A percentile compares a stretch with the other conserved stretches of the same genome.
Conservation (phyloP, 345 rosid genomes). For the Hirschfeldia incana region DNA sequence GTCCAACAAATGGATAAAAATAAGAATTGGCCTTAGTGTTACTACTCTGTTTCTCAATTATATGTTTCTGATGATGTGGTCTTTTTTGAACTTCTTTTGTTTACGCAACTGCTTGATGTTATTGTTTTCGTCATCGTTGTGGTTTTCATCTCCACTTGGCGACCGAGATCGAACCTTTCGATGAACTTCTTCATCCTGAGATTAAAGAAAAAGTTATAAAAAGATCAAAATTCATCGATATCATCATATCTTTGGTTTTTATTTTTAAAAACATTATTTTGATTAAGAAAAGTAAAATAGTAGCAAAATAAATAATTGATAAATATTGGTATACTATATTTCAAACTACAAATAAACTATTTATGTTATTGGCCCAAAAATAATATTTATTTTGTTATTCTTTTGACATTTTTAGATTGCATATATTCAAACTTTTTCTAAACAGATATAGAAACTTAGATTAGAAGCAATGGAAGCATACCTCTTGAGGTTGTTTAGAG, state of each 20-base stretch:
- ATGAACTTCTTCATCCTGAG: conserved; percentile 10
- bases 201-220: not conserved
- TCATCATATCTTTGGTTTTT: not conserved
- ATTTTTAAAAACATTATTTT: not conserved
- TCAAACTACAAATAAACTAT: not conserved
- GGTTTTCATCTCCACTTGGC: not conserved
- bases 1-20: not conserved
- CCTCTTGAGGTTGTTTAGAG: conserved; percentile 55
- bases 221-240: not conserved
- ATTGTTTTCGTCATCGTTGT: not conserved
- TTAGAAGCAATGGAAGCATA: not conserved
- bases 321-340: not conserved
- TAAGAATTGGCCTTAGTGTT: not conserved
- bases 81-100: not conserved
- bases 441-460: not conserved
- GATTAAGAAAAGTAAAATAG: not conserved
- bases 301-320: not conserved
- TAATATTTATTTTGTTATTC: not conserved
- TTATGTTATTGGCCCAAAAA: not conserved
- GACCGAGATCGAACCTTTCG: conserved; percentile 10
- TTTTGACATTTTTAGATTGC: not conserved
- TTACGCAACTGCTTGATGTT: not conserved
- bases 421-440: not conserved
- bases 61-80: not conserved
- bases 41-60: conserved; percentile 1